These are phyloP conservation scores for Naganishia vaughanmartiniae DNA, from an alignment of 768 basidiomycete species.

Conservation along the genomic window DNA sequence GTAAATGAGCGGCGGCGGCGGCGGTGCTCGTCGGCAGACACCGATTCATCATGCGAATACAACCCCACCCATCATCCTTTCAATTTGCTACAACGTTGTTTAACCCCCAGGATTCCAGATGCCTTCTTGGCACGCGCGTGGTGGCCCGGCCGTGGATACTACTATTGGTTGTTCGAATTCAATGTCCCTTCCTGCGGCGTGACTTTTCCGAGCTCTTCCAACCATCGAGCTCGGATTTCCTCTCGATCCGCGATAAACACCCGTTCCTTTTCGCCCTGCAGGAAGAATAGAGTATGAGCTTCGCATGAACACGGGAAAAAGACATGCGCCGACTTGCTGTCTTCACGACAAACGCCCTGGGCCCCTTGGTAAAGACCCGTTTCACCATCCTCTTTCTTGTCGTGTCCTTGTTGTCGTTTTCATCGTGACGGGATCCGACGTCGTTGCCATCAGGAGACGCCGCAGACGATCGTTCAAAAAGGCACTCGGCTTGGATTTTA, in stretches of 20 bases:
- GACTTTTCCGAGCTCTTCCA: constrained; percentile 26
- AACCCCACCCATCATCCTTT: no score
- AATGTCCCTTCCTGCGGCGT: neutral
- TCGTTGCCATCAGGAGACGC: neutral
- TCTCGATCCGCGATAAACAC: constrained; percentile 31
- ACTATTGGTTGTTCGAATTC: no score
- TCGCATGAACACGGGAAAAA: neutral
- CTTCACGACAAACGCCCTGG: constrained; percentile 42
- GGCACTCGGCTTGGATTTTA: constrained; percentile 42
- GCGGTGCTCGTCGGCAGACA: no score
- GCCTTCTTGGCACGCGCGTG: no score
- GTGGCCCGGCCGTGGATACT: no score
- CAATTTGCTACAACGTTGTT: no score
- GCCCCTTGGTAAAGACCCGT: constrained; percentile 39
- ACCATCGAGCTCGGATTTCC: constrained; percentile 32
- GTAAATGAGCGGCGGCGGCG: no score
- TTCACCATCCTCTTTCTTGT: constrained; percentile 33
- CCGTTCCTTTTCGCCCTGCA: constrained; percentile 28
- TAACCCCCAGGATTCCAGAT: no score
- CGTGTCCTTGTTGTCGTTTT: neutral
- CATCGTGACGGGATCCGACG: neutral
- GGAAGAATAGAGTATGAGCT: neutral
- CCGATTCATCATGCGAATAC: no score
- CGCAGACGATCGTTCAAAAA: neutral
- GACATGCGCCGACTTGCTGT: constrained; percentile 43